Base-by-base conservation (phyloP, 768 basidiomycete species). In the Erythrobasidium yunnanense region DNA sequence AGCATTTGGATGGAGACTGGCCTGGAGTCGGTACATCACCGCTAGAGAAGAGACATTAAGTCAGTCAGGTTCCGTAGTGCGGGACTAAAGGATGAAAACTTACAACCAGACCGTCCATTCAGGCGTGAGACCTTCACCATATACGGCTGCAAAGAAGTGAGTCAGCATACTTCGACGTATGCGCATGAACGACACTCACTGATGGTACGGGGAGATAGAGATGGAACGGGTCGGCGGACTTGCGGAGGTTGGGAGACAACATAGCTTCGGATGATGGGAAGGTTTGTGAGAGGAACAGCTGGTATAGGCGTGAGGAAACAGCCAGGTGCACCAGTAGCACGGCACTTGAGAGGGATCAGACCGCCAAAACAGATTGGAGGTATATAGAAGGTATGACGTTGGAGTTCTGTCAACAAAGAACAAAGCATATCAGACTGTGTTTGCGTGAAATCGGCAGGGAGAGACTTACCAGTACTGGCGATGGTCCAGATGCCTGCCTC, bases 401-500 rank as follows among this genome's bases (percentile, higher is more conserved):
- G 83, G 82, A 90, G 87, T 73, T 92, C 89, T 85, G 77, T n/a
- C n/a, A n/a, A n/a, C n/a, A n/a, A n/a, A n/a, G n/a, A n/a, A n/a
- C 65, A 27, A 55, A 65, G 58, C 34, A 52, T 35, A 54, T 50
- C 34, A 45, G 2, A 1, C 20, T 55, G 8, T 15, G 42, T 22
- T 0, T 34, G 13, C 45, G 29, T 29, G 54, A 60, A 35, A 52
- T 7, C 58, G 42, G 20, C 27, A n/a, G 22, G 11, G 25, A 51
- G 66, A 29, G 69, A 69, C 81, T 77, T 75, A 89, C 88, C 88
- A 69, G 87, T 90, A 71, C 90, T 88, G 68, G 90, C 88, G 70
- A 91, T 88, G 2, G 90, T 91, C 90, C 90, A 92, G 23, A 90
- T 87, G 74, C 88, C 89, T 30, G 88, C 89, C 79, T 91, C 89